Evolutionary conservation across 2,329 filamentous ascomycete genomes (phyloP), one percentile per base, ranked within the genome.

Genomic region (Fusarium longipes): DNA sequence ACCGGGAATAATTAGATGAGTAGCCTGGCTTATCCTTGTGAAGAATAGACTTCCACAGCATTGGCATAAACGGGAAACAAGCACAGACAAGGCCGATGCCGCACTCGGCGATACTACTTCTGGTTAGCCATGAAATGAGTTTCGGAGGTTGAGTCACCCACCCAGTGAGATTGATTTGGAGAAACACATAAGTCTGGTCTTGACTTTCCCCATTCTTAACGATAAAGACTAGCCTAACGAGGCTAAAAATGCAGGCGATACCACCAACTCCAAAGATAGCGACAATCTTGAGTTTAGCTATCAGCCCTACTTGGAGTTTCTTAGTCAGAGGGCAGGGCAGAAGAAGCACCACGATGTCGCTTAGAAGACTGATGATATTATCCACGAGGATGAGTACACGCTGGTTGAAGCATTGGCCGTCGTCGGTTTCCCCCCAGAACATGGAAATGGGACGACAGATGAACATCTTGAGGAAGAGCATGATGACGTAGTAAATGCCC

Each of bases 1-100:
- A 66, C 12, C 49, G 51, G 10, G 63, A 53, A 17, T 48, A 64
- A n/a, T 54, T 67, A 14, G 63, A 64, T 0, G 63, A 67, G 17
- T 67, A 67, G 1, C 63, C 63, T 1, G 63, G 51, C 4, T 67
- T 67, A 1, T 67, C 51, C 3, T 64, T 67, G 17, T 67, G 57
- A 4, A 67, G 51, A 6, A 67, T 54, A 1, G 63, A 67, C n/a
- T 67, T 67, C 63, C 63, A 67, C 10, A 67, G 15, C 63, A 67
- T 67, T 1, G 63, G 63, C 47, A 67, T 50, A n/a, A 67, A 67
- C 1, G 63, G 63, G 18, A 67, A 67, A n/a, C 63, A 67, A 2
- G 63, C 63, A 4, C 63, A 67, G 11, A 64, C 63, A 10, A 67
- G 47, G 10, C 63, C 63, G 6, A 67, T 67, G 0, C 63, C 63